These are phyloP conservation scores for Heimioporus sp. DNA, from an alignment of 768 basidiomycete species.

Conservation along the genomic window DNA sequence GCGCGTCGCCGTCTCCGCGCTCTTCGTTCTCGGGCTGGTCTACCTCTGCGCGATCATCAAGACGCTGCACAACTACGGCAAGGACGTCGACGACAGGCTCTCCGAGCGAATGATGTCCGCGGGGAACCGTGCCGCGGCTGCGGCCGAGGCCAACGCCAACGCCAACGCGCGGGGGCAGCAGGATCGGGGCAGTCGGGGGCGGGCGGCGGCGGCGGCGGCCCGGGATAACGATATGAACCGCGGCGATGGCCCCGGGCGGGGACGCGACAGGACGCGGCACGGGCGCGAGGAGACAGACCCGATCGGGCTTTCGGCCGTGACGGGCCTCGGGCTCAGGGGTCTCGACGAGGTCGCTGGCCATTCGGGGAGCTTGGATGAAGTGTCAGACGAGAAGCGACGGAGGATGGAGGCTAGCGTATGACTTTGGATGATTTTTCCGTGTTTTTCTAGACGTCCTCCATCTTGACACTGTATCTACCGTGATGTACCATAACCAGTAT, in stretches of 20 bases:
- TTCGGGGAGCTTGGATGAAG: conserved; percentile 12
- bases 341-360: conserved; percentile 16
- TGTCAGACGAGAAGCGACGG: not conserved
- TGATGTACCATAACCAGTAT: too few relatives aligned
- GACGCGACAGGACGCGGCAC: conserved; percentile 8
- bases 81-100: not conserved
- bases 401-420: conserved; percentile 1
- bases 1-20: conserved; percentile 51
- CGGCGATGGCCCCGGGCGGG: not conserved
- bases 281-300: conserved; percentile 8
- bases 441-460: not conserved
- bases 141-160: not conserved
- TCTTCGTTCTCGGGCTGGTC: conserved; percentile 57
- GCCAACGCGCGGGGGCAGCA: not conserved
- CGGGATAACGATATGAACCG: not conserved
- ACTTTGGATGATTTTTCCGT: not conserved
- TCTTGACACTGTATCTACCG: not conserved
- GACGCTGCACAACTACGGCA: conserved; percentile 61
- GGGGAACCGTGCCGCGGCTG: not conserved
- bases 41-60: conserved; percentile 61
- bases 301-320: conserved; percentile 24
- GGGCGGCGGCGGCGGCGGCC: not conserved
- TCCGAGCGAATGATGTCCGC: not conserved
- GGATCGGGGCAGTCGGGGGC: conserved; percentile 4
- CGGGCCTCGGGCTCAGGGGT: conserved; percentile 25